Base-by-base conservation (phyloP, 768 basidiomycete genomes). In the Termitomyces sp. region DNA sequence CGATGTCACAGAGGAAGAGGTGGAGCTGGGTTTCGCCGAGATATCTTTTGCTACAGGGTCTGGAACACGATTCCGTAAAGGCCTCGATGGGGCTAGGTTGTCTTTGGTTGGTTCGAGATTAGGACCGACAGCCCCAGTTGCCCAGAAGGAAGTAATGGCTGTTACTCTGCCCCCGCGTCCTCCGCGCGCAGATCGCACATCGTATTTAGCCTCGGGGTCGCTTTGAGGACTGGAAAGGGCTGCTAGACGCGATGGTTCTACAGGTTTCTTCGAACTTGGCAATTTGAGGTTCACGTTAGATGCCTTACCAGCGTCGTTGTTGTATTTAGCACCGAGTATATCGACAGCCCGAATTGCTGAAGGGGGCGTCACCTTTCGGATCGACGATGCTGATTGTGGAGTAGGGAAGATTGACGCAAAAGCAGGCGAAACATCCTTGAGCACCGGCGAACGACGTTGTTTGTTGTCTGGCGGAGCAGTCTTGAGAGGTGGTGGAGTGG, bases 141-240 rank as follows among this genome's bases (percentile, higher is more conserved):
- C 84, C 90, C 91, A 93, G 24, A 93, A 75, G 2, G 90, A 83
- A 0, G 89, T 85, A 1, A 91, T 89, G 4, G 90, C 78, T 3
- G 89, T 79, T 16, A 92, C 91, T 57, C 82, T 81, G 13, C 91
- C 92, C 2, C 92, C 91, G 46, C 81, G 76, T 2, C 92, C 91
- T 4, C 92, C 90, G 22, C 91, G 81, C 4, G 90, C 90, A 40
- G 90, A 92, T 13, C 87, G 84, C 28, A 91, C 72, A 67, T 92
- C 85, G 67, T 92, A 91, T 60, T 85, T 88, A 22, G 78, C 80
- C 55, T 85, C 87, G 0, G 82, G 76, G 62, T 85, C 82, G 3
- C 66, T 60, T 22, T 72, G 70, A 45, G 72, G 63, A 2, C 77
- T 73, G 59, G 78, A 75, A 0, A 66, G 66, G 20, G 77, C 73